phyloP scores from a whole-genome alignment of 2,329 filamentous ascomycete genomes.

The Tolypocladium amazonense region DNA sequence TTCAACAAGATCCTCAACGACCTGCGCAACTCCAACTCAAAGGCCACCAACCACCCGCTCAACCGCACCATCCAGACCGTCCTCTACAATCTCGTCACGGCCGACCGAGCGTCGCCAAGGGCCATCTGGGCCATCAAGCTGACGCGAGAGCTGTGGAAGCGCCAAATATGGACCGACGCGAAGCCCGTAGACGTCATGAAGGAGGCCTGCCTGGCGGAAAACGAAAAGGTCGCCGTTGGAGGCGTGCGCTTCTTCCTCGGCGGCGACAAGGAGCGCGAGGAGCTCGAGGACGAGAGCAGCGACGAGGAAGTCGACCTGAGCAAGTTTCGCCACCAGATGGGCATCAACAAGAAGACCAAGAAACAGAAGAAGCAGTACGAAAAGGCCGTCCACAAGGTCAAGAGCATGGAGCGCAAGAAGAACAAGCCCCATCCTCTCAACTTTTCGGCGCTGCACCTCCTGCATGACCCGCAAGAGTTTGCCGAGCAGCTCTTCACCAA shows the following conservation, averaged over 20 bases:
- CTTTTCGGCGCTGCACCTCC: slow-evolving; percentile 87
- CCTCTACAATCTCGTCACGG: slow-evolving; percentile 81
- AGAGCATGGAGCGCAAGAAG: slow-evolving; percentile 80
- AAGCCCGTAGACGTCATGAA: slow-evolving; percentile 98
- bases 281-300: slow-evolving; percentile 79
- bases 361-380: slow-evolving; percentile 74
- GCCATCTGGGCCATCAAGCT: slow-evolving; percentile 94
- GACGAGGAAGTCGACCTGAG: slow-evolving; percentile 71
- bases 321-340: slow-evolving; percentile 72
- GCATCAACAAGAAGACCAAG: slow-evolving; percentile 93
- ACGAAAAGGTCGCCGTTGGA: slow-evolving; percentile 83
- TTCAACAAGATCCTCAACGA: slow-evolving; percentile 87
- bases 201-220: slow-evolving; percentile 76
- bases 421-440: slow-evolving; percentile 78
- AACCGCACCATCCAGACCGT: slow-evolving; percentile 91
- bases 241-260: slow-evolving; percentile 92
- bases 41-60: slow-evolving; percentile 79
- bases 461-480: slow-evolving; percentile 91
- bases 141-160: slow-evolving; percentile 90
- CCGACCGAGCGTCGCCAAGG: slow-evolving; percentile 74
- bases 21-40: slow-evolving; percentile 76
- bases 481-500: slow-evolving; percentile 83
- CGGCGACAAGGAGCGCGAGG: slow-evolving; percentile 90
- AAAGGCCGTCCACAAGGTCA: slow-evolving; percentile 72
- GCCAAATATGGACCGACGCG: slow-evolving; percentile 90